Conservation (phyloP, 192 early-diverging fungal species). For the Obelidium mucronatum region DNA sequence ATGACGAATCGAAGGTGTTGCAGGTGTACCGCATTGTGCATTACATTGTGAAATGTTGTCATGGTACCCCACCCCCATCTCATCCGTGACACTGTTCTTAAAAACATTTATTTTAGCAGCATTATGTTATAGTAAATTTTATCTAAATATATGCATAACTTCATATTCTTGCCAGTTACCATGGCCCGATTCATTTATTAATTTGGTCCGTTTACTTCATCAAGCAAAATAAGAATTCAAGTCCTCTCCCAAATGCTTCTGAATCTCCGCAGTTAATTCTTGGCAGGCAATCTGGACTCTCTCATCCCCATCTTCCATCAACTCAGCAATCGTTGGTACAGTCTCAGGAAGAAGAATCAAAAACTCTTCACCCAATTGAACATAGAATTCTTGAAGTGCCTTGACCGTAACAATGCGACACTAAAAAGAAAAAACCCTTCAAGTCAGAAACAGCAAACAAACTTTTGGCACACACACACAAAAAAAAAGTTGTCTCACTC, state of each 20-base stretch:
- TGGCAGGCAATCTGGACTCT: conserved; percentile 83
- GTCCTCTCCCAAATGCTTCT: conserved; percentile 87
- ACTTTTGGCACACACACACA: neutral
- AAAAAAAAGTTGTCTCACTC: neutral
- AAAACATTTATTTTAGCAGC: too few relatives aligned
- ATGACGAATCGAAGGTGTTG: conserved; percentile 33
- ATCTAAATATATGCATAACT: too few relatives aligned
- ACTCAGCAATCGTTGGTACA: conserved; percentile 91
- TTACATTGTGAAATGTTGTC: conserved; percentile 37
- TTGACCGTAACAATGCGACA: conserved; percentile 73
- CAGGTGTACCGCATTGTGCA: conserved; percentile 33
- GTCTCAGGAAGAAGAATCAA: conserved; percentile 91
- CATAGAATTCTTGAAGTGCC: conserved; percentile 82
- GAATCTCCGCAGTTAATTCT: conserved; percentile 85
- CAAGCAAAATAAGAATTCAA: conserved; percentile 40
- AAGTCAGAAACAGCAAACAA: conserved; percentile 1
- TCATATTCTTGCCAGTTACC: too few relatives aligned
- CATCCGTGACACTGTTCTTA: too few relatives aligned
- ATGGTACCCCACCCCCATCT: conserved; percentile 20
- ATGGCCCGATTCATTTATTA: too few relatives aligned
- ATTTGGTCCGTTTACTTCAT: too few relatives aligned
- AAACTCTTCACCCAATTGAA: conserved; percentile 91
- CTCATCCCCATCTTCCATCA: conserved; percentile 91
- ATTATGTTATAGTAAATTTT: too few relatives aligned
- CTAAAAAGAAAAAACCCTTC: neutral